Base-by-base conservation (phyloP, 1,139 yeast genomes). In the Yamadazyma diddensiae region DNA sequence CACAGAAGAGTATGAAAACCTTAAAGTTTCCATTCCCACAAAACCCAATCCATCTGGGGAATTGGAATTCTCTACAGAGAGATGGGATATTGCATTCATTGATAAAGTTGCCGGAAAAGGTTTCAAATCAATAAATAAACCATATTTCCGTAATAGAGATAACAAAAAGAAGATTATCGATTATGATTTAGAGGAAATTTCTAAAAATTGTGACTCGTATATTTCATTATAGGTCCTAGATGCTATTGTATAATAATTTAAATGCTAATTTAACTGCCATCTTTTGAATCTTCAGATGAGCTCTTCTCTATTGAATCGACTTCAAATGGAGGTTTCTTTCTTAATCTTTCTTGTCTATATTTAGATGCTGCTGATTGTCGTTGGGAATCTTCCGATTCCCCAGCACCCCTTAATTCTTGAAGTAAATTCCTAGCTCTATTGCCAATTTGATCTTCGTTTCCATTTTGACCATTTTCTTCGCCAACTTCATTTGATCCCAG, bases 381-480 rank as follows among this genome's bases (percentile, higher is more conserved):
- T 1, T 44, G n/a, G 6, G 29, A 12, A 3, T 21, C 16, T 2
- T 31, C 35, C 20, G 35, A 39, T 11, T 56, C 62, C 20, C 50
- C 50, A 3, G 53, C 58, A 8, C 74, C 70, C 41, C 85, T 59
- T 22, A 80, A 61, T 43, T 78, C 83, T 42, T 70, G 73, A 19
- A 80, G 62, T 39, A 80, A 62, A 41, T 65, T 70, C 44, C 83
- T 62, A 0, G 87, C 87, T 36, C 87, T 63, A 4, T 69, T 66
- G 3, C 79, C 80, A 16, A 77, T 67, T 7, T 32, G 46, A 8
- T 35, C 41, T 7, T 39, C 45, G n/a, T 36, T 39, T 10, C 16
- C 29, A 12, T 22, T 11, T 12, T 13, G 15, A 12, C 12, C 30
- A 14, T 18, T 26, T 33, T 42, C 15, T 39, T 35, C 2, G 37